phyloP scores from a whole-genome alignment of 192 early-diverging fungal genomes.

The Podila horticola region DNA sequence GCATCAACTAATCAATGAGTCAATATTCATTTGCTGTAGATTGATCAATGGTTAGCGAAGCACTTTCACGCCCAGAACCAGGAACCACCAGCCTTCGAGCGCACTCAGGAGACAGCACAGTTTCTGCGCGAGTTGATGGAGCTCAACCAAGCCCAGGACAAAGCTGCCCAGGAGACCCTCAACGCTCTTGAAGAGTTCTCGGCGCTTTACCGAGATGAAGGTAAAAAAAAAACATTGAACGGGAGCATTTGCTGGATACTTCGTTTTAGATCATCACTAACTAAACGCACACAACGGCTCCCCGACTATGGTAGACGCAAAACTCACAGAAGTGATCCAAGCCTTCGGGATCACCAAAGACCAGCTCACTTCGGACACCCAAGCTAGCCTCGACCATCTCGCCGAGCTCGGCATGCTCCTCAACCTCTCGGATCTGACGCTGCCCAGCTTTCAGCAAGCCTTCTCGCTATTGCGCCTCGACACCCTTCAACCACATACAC shows the following conservation, averaged over 20 bases:
- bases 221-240: constrained; percentile 8
- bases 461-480: constrained; percentile 19
- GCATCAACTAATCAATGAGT: background rate
- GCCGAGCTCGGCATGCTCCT: constrained; percentile 33
- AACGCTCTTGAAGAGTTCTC: constrained; percentile 6
- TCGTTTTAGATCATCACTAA: too few relatives aligned
- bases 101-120: constrained; percentile 12
- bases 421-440: constrained; percentile 13
- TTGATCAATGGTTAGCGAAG: constrained; percentile 32
- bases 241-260: too few relatives aligned
- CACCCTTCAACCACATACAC: background rate
- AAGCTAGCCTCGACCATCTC: background rate
- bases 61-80: constrained; percentile 9
- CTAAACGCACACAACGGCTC: background rate
- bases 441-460: constrained; percentile 10
- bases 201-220: constrained; percentile 7
- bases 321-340: constrained; percentile 18
- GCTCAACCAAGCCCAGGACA: constrained; percentile 23
- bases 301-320: constrained; percentile 22
- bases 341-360: constrained; percentile 12
- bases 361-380: background rate
- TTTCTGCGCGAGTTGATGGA: constrained; percentile 8
- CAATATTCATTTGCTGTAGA: constrained; percentile 3
- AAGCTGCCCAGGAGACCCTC: constrained; percentile 7
- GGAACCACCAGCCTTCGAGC: constrained; percentile 26